These are phyloP conservation scores for Dalbergia cochinchinensis DNA, from an alignment of 306 rosid genomes.

Conservation along the genomic window DNA sequence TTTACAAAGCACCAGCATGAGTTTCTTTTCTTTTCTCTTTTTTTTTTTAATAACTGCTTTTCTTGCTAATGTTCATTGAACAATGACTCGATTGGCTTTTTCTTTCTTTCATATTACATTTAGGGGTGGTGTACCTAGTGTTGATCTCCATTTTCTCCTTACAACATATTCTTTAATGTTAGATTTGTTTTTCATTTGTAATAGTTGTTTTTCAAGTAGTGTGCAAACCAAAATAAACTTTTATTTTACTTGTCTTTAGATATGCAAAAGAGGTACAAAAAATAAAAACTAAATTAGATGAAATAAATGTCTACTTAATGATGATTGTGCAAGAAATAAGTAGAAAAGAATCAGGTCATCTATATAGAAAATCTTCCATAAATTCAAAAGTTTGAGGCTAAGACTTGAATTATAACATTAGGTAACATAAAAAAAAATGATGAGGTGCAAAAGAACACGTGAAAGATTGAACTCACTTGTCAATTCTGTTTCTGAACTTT, in stretches of 20 bases:
- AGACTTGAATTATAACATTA: background rate
- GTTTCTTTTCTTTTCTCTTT: too few relatives aligned
- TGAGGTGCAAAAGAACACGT: background rate
- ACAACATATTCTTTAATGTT: slow-evolving; percentile 31
- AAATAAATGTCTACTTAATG: background rate
- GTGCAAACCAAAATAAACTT: slow-evolving; percentile 36
- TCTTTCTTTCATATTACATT: too few relatives aligned
- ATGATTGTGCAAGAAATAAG: background rate
- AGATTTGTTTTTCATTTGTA: slow-evolving; percentile 1
- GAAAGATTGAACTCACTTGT: slow-evolving; percentile 61
- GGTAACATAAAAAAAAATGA: background rate
- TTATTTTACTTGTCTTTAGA: slow-evolving; percentile 13
- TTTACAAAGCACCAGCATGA: too few relatives aligned
- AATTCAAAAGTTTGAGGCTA: background rate
- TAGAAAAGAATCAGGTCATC: background rate
- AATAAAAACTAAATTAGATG: background rate
- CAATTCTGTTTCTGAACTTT: slow-evolving; percentile 72
- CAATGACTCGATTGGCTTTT: too few relatives aligned
- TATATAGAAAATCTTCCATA: background rate
- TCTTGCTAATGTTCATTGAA: too few relatives aligned
- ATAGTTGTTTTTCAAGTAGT: too few relatives aligned
- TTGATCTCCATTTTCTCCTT: background rate
- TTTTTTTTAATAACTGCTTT: too few relatives aligned
- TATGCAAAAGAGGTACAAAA: background rate
- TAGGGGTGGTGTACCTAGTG: background rate